Conservation (phyloP, 805 yeast genomes). For the Starmerella sirachaensis region DNA sequence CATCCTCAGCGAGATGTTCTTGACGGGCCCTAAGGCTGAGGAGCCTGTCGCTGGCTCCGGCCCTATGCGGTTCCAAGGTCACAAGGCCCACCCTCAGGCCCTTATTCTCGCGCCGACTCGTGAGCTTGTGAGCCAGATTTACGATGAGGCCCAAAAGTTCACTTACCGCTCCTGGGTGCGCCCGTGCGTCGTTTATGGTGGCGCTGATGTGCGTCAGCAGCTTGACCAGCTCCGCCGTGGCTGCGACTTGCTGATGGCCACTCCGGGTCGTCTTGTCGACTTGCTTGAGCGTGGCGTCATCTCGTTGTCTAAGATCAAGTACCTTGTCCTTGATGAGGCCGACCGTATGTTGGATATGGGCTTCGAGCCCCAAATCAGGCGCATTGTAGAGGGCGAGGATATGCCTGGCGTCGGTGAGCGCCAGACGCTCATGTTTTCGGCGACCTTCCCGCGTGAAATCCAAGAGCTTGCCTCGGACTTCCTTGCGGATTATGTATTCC, state of each 20-base stretch:
- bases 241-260: constrained; percentile 92
- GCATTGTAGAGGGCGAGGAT: constrained; percentile 93
- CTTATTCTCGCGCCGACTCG: constrained; percentile 97
- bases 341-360: constrained; percentile 99
- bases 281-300: constrained; percentile 89
- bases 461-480: constrained; percentile 96
- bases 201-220: constrained; percentile 86
- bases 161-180: constrained; percentile 97
- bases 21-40: constrained; percentile 59
- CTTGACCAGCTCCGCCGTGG: constrained; percentile 82
- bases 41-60: constrained; percentile 10
- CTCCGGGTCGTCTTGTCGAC: constrained; percentile 98
- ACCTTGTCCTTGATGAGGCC: constrained; percentile 98
- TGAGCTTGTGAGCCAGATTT: constrained; percentile 95
- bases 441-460: constrained; percentile 97
- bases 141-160: constrained; percentile 89
- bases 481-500: constrained; percentile 87
- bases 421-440: constrained; percentile 97
- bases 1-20: constrained; percentile 80
- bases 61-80: constrained; percentile 27
- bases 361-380: constrained; percentile 98
- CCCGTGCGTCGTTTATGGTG: constrained; percentile 96
- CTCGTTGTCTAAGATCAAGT: constrained; percentile 79
- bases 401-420: constrained; percentile 87
- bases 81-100: constrained; percentile 87